Conservation (phyloP, 2,329 filamentous ascomycete species). For the Fusarium virguliforme region DNA sequence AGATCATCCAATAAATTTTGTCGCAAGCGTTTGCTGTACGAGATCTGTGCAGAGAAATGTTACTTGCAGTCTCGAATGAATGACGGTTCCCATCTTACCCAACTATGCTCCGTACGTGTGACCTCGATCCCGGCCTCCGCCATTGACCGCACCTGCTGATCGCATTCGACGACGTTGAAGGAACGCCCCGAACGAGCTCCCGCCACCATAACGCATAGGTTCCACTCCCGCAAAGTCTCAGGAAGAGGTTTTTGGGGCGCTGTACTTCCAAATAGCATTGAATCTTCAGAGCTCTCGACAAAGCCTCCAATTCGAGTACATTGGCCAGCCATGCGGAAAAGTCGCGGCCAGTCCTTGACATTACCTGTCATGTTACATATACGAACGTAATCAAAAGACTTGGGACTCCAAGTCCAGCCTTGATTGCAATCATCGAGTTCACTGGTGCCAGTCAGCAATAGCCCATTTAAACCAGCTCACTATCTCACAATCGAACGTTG, state of each 20-base stretch:
- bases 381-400: conserved; percentile 4
- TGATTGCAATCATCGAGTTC: conserved; percentile 6
- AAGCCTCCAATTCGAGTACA: neutral
- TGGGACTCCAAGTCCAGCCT: neutral
- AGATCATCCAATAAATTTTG: too few species aligned
- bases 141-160: too few species aligned
- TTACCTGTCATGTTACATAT: conserved; percentile 1
- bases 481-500: neutral
- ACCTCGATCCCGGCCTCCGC: too few species aligned
- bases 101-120: too few species aligned
- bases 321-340: conserved; percentile 3
- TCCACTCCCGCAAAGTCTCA: neutral
- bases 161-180: neutral
- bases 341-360: conserved; percentile 7
- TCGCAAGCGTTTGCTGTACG: too few species aligned
- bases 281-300: neutral
- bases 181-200: neutral
- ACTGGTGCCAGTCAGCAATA: neutral
- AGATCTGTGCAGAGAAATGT: too few species aligned
- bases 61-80: too few species aligned
- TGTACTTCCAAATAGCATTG: neutral
- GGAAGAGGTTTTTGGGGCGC: neutral
- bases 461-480: neutral
- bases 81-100: too few species aligned
- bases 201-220: neutral